Evolutionary conservation across 2,329 filamentous ascomycete genomes (phyloP).

Genomic region (Geosmithia flava): DNA sequence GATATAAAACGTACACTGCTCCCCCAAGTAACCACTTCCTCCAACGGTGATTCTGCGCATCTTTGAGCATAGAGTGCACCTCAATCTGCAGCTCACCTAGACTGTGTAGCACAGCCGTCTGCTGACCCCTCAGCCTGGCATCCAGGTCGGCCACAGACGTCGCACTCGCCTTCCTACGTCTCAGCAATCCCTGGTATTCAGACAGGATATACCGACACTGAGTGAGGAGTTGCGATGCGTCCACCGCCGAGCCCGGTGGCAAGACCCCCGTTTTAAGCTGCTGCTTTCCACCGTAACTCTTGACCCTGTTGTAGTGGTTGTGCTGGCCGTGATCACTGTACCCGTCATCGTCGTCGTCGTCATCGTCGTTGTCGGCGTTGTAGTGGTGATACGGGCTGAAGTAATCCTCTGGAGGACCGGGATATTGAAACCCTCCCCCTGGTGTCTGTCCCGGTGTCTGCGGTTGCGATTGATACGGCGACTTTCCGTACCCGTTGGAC

Average conservation of each 20-base stretch:
- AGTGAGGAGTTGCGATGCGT: slow-evolving; percentile 10
- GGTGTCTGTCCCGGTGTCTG: neutral
- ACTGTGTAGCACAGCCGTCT: slow-evolving; percentile 27
- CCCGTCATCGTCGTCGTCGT: slow-evolving; percentile 2
- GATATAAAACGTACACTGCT: slow-evolving; percentile 27
- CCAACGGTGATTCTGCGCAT: slow-evolving; percentile 36
- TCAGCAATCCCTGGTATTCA: slow-evolving; percentile 21
- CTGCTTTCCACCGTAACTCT: no score
- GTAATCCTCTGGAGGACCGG: neutral
- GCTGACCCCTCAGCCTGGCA: slow-evolving; percentile 28
- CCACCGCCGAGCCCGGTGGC: neutral
- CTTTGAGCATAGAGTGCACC: slow-evolving; percentile 27
- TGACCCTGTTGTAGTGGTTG: no score
- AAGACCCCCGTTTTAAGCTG: neutral
- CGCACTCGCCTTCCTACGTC: slow-evolving; percentile 13
- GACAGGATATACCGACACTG: slow-evolving; percentile 22
- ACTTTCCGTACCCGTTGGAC: slow-evolving; percentile 6
- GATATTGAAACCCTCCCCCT: neutral
- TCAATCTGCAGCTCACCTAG: slow-evolving; percentile 29
- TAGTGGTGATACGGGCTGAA: neutral
- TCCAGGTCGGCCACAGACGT: slow-evolving; percentile 23
- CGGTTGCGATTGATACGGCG: slow-evolving; percentile 4
- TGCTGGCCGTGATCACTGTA: neutral
- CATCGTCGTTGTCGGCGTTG: no score
- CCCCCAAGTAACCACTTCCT: slow-evolving; percentile 39